Evolutionary conservation across 2,329 filamentous ascomycete species (phyloP), one percentile per base, ranked within the genome.

Genomic region (Pleomassaria siparia): DNA sequence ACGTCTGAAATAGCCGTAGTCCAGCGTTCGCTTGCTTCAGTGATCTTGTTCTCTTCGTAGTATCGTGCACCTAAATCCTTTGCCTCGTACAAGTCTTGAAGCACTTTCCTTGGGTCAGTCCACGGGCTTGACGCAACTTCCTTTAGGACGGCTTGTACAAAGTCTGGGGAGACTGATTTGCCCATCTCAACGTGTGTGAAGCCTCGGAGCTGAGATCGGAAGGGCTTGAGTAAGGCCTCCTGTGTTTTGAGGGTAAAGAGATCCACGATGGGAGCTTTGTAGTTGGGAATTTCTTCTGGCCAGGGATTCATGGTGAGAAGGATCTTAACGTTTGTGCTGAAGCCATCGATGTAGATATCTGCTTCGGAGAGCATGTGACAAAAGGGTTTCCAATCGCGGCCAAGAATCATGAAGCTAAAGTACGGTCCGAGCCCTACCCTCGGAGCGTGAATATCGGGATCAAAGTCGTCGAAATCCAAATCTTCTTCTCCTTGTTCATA

Each of bases 171-270:
- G 10, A 58, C 46, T 9, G 44, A 37, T 8, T 53, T 52, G 2
- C 37, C 16, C 10, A 60, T 24, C 13, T 47, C 40, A 4, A 55
- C 42, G 13, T 37, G 13, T 15, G 50, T 44, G 18, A 51, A 55
- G 2, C 58, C 58, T 15, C 52, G 44, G 8, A 60, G 35, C 8
- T 41, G 26, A 7, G 33, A 44, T 18, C 40, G 48, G 41, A 62
- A 50, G 5, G 57, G 53, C n/a, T 37, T 40, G 9, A 62, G 43
- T 2, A 62, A 42, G 2, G 35, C 35, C 39, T 55, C n/a, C 30
- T 62, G 56, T 0, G 47, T 63, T 5, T 46, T 51, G 10, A 46
- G 39, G 1, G 54, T 51, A 43, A 59, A 61, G 52, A 56, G 58
- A 7, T 46, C 44, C 11, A 36, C 16, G 21, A 49, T 46, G 9